Conservation (phyloP, 441 rosid species). For the Bruguiera hainesii region DNA sequence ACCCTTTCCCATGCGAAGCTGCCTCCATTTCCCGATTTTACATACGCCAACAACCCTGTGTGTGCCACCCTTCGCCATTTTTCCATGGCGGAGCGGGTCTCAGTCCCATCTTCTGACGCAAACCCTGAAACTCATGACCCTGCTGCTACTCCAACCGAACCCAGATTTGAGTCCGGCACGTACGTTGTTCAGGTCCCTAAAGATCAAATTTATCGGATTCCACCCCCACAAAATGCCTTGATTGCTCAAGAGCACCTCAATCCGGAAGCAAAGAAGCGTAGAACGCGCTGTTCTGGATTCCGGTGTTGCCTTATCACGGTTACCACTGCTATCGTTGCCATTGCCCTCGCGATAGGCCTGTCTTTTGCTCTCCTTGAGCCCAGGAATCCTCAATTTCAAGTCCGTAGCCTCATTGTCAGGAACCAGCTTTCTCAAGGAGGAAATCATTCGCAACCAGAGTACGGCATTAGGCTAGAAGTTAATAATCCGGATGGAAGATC, state of each 20-base stretch:
- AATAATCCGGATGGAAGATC: conserved; percentile 21
- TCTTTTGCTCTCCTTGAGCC: conserved; percentile 11
- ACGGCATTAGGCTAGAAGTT: conserved; percentile 10
- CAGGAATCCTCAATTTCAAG: conserved; percentile 16
- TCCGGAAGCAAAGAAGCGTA: conserved; percentile 6
- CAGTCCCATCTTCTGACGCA: background rate
- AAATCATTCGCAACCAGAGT: background rate
- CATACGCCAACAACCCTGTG: conserved; percentile 9
- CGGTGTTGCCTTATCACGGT: conserved; percentile 13
- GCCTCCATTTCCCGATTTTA: conserved; percentile 2
- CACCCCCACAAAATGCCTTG: conserved; percentile 48
- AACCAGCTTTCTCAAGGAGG: background rate
- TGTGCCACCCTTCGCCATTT: conserved; percentile 30
- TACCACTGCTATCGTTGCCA: background rate
- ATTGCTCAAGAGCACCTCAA: conserved; percentile 27
- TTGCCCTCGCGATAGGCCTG: conserved; percentile 22
- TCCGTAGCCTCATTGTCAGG: conserved; percentile 15
- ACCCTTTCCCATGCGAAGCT: conserved; percentile 18
- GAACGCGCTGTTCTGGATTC: conserved; percentile 3
- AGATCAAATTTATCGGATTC: conserved; percentile 63
- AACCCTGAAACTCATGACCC: conserved; percentile 4
- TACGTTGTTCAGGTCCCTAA: conserved; percentile 57
- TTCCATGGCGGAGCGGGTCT: conserved; percentile 44
- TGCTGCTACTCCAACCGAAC: background rate
- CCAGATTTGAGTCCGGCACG: conserved; percentile 28